Evolutionary conservation across 257 asterid genomes (phyloP).

Genomic region (Ajuga chamaepitys): DNA sequence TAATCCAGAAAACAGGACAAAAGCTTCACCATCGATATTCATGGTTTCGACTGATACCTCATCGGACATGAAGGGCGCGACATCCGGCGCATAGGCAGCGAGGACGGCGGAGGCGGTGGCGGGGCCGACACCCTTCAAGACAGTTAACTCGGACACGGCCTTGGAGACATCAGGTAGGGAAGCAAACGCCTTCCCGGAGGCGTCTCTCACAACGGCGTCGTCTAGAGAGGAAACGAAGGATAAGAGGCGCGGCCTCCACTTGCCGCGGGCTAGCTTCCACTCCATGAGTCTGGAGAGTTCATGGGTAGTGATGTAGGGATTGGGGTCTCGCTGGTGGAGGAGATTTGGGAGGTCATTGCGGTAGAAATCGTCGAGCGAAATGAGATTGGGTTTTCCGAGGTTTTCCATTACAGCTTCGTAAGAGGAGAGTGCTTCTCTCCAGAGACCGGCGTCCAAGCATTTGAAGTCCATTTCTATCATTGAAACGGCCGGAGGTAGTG

Average conservation of each 20-base stretch:
- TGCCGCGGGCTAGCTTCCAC: constrained; percentile 89
- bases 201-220: constrained; percentile 52
- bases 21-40: background rate
- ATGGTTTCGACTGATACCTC: constrained; percentile 37
- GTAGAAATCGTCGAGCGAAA: constrained; percentile 69
- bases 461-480: constrained; percentile 36
- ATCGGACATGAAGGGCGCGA: constrained; percentile 90
- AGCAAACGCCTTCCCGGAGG: constrained; percentile 67
- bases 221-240: constrained; percentile 56
- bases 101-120: constrained; percentile 94
- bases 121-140: constrained; percentile 83
- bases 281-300: constrained; percentile 76
- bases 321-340: constrained; percentile 58
- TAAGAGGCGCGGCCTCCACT: constrained; percentile 79
- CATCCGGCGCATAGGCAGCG: constrained; percentile 76
- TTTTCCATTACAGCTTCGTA: constrained; percentile 37
- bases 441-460: constrained; percentile 34
- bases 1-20: background rate
- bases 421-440: constrained; percentile 55
- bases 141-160: constrained; percentile 61
- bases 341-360: constrained; percentile 57
- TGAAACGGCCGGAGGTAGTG: background rate
- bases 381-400: constrained; percentile 55
- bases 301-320: constrained; percentile 48
- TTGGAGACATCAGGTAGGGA: constrained; percentile 56